These are phyloP conservation scores for Lasiodiplodia citricola DNA, from an alignment of 2,329 filamentous ascomycete species.

Conservation along the genomic window DNA sequence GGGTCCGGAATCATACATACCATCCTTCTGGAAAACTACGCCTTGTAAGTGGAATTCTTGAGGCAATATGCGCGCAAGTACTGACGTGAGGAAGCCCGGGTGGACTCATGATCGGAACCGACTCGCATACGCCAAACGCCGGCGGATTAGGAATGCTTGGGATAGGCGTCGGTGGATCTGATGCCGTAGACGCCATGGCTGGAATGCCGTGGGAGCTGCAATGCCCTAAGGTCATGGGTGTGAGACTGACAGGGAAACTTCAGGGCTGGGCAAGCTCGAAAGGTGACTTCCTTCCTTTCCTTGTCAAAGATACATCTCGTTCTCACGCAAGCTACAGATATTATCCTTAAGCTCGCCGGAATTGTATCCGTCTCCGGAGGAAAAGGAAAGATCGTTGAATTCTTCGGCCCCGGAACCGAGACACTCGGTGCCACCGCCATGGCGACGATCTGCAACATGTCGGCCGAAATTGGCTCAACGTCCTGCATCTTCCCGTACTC, in stretches of 20 bases:
- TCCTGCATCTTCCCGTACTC: constrained; percentile 47
- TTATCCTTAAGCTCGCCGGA: constrained; percentile 46
- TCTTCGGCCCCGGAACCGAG: constrained; percentile 42
- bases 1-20: constrained; percentile 49
- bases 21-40: constrained; percentile 50
- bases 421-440: constrained; percentile 44
- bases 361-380: constrained; percentile 43
- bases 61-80: neutral
- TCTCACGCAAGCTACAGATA: constrained; percentile 31
- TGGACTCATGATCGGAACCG: constrained; percentile 45
- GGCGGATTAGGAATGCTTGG: constrained; percentile 45
- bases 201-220: constrained; percentile 44
- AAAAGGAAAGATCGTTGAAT: constrained; percentile 45
- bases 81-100: constrained; percentile 36
- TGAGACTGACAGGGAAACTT: constrained; percentile 39
- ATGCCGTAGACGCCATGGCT: constrained; percentile 39
- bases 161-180: constrained; percentile 40
- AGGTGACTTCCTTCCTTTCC: neutral
- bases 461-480: constrained; percentile 45
- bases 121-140: constrained; percentile 47
- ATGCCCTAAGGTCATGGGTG: constrained; percentile 41
- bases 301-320: neutral
- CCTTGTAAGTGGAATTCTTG: constrained; percentile 32
- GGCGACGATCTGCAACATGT: constrained; percentile 48
- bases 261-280: constrained; percentile 42